Conservation (phyloP, 495 filamentous ascomycete genomes). For the Ascobolus immersus region DNA sequence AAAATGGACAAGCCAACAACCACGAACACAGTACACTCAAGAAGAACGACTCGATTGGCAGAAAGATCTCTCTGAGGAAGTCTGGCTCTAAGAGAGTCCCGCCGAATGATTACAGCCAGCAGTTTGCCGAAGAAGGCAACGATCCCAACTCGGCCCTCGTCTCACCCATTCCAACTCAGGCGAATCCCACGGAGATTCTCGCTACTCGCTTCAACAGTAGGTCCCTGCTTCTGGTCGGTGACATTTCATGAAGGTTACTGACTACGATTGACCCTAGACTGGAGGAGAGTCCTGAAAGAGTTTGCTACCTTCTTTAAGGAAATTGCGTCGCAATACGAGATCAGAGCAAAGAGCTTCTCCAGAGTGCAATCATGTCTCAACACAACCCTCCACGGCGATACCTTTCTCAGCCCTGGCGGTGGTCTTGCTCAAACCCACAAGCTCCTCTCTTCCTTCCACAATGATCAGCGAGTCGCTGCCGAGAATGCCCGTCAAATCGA, state of each 20-base stretch:
- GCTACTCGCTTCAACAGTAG: conserved; percentile 74
- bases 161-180: conserved; percentile 65
- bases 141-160: conserved; percentile 65
- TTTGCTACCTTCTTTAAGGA: conserved; percentile 86
- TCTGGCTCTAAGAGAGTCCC: conserved; percentile 34
- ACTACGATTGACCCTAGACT: conserved; percentile 29
- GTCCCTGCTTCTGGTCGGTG: conserved; percentile 10
- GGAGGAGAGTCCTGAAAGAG: conserved; percentile 87
- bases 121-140: conserved; percentile 30
- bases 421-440: conserved; percentile 68
- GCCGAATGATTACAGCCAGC: too few relatives aligned
- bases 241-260: background rate
- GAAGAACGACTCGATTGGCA: conserved; percentile 57
- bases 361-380: conserved; percentile 67
- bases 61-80: conserved; percentile 51
- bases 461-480: conserved; percentile 51
- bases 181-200: conserved; percentile 69
- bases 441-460: conserved; percentile 60
- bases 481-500: conserved; percentile 78
- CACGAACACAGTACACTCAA: conserved; percentile 33
- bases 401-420: conserved; percentile 43
- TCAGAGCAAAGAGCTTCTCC: conserved; percentile 51
- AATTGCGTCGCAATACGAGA: conserved; percentile 72
- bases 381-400: conserved; percentile 42
- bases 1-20: background rate